Conservation (phyloP, 306 rosid species). For the Lathyrus tuberosus region DNA sequence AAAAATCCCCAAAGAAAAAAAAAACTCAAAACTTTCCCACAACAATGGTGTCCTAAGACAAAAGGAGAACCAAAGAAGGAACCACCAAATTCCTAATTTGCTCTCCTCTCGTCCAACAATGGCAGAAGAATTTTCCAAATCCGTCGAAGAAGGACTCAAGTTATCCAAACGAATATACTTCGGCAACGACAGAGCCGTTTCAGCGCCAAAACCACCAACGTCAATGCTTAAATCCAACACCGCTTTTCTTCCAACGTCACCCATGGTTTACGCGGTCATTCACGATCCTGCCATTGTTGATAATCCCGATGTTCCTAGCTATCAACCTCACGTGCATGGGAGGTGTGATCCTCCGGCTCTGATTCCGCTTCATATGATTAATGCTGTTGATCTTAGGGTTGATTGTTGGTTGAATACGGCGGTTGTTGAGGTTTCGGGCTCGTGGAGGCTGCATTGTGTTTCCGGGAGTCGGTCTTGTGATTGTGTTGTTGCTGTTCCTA, state of each 20-base stretch:
- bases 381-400: constrained; percentile 47
- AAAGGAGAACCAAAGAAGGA: background rate
- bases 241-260: constrained; percentile 55
- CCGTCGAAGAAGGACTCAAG: constrained; percentile 10
- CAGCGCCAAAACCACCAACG: constrained; percentile 8
- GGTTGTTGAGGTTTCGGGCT: constrained; percentile 46
- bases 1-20: background rate
- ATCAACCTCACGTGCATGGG: constrained; percentile 94
- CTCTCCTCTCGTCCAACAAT: background rate
- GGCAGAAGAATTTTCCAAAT: constrained; percentile 22
- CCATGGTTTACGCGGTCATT: constrained; percentile 76
- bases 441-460: constrained; percentile 83
- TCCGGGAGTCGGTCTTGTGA: constrained; percentile 58
- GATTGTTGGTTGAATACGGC: constrained; percentile 62
- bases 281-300: constrained; percentile 72
- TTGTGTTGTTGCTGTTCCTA: constrained; percentile 69
- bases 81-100: background rate
- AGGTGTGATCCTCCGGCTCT: constrained; percentile 74
- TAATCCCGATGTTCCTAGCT: constrained; percentile 86
- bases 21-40: background rate
- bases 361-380: constrained; percentile 85
- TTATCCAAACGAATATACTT: constrained; percentile 21
- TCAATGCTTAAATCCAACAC: constrained; percentile 1
- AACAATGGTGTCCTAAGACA: background rate
- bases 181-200: background rate